These are phyloP conservation scores for Backusella parvicylindrica DNA, from an alignment of 192 early-diverging fungal genomes.

Conservation along the genomic window DNA sequence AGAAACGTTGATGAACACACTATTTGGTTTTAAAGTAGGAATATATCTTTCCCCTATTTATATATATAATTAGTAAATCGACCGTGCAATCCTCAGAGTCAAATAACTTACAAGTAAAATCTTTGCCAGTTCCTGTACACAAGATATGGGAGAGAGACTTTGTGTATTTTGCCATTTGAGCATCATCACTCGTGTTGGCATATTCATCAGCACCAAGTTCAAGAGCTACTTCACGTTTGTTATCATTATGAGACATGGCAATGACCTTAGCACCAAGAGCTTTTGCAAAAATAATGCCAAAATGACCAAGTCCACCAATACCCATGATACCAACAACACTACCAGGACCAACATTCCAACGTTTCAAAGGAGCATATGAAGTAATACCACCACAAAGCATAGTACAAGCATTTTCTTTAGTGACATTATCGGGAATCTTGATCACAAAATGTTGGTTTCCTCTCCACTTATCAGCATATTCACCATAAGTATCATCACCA, in stretches of 20 bases:
- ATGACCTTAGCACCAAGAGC: constrained; percentile 19
- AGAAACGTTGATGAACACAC: background rate
- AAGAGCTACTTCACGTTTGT: constrained; percentile 53
- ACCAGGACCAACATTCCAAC: too few species aligned
- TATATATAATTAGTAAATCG: background rate
- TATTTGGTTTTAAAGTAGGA: background rate
- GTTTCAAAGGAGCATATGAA: constrained; percentile 35
- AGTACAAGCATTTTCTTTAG: background rate
- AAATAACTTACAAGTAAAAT: constrained; percentile 1
- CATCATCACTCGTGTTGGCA: constrained; percentile 3
- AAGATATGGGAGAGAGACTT: constrained; percentile 26
- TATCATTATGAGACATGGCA: constrained; percentile 45
- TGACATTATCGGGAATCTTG: constrained; percentile 51
- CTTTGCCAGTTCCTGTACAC: constrained; percentile 1
- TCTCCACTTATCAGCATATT: constrained; percentile 35
- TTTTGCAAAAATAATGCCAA: constrained; percentile 52
- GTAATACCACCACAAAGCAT: constrained; percentile 76
- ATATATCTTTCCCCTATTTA: background rate
- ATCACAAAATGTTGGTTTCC: constrained; percentile 54
- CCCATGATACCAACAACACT: too few species aligned
- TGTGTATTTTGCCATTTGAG: constrained; percentile 3
- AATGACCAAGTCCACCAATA: constrained; percentile 31
- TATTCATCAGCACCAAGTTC: constrained; percentile 53
- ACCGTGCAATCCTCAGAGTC: background rate
- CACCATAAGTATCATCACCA: constrained; percentile 35